Base-by-base conservation (phyloP, 345 rosid species). In the Bruguiera parviflora region DNA sequence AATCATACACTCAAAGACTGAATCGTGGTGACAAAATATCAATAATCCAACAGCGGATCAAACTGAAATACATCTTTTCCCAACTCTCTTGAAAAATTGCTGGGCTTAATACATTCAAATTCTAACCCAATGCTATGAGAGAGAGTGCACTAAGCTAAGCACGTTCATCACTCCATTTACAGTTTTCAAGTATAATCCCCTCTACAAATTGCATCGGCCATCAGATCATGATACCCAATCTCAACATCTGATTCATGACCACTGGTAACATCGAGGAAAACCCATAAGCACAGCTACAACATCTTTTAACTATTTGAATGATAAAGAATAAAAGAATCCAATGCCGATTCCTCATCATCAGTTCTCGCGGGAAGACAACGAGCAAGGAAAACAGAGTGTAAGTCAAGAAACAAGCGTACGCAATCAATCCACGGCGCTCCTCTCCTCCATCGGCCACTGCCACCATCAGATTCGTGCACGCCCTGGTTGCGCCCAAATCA, bases 351-450 rank as follows among this genome's bases (percentile, higher is more conserved):
- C 61, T 21, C 39, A 32, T 31, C 35, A 25, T 32, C 10, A 24
- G 37, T 35, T 52, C 59, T 13, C 9, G 16, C 77, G 72, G 92
- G 79, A 95, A 92, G 75, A 95, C 80, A 75, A 95, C 99, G 58
- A 92, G 96, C 83, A 96, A 87, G 1, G 99, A 96, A 82, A 92
- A 96, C 61, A 92, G 77, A 61, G 92, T 77, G 76, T 96, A 90
- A 76, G 92, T 92, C 83, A 96, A 85, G 87, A 96, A 89, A 79
- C 99, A 96, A 61, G 95, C 98, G 78, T 92, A 92, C 79, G 92
- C 82, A 43, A 96, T 81, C 83, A 92, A 77, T 31, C 96, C 94
- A 15, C 95, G 88, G 49, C 86, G 97, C 64, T 96, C 99, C 73
- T 89, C 98, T 13, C 89, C 97, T 22, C 99, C 99, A 22, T 92